These are phyloP conservation scores for Eucalyptus curtisii DNA, from an alignment of 345 rosid species.

Conservation along the genomic window DNA sequence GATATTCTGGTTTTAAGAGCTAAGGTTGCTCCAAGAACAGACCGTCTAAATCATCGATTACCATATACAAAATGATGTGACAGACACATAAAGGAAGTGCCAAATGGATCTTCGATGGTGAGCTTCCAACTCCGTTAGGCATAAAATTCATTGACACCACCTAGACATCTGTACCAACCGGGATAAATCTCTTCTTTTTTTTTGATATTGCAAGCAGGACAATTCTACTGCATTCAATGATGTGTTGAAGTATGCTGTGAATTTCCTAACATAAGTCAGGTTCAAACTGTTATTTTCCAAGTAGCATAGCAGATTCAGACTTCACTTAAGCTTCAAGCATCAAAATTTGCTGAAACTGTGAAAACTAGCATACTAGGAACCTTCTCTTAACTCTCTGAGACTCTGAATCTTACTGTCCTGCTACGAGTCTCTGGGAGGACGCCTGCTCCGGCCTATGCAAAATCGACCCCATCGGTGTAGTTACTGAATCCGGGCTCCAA, in stretches of 20 bases:
- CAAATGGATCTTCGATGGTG: background rate
- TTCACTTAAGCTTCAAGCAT: background rate
- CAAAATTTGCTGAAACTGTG: background rate
- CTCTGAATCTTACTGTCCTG: background rate
- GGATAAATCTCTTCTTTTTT: background rate
- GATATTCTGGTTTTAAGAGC: background rate
- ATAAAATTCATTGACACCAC: background rate
- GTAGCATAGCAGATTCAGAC: background rate
- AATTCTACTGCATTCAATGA: background rate
- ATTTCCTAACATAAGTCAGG: background rate
- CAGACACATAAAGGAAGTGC: background rate
- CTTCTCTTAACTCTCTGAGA: background rate
- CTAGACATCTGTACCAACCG: background rate
- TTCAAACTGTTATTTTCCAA: background rate
- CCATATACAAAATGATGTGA: background rate
- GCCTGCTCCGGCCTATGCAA: slow-evolving; percentile 8
- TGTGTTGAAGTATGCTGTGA: background rate
- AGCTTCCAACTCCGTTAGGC: background rate
- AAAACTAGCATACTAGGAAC: background rate
- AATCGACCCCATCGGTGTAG: slow-evolving; percentile 1
- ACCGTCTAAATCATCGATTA: background rate
- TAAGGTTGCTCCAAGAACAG: background rate
- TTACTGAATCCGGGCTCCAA: background rate
- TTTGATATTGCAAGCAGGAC: background rate
- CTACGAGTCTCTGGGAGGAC: background rate